Evolutionary conservation across 2,329 filamentous ascomycete genomes (phyloP), one percentile per base, ranked within the genome.

Genomic region (Zopfia rhizophila): DNA sequence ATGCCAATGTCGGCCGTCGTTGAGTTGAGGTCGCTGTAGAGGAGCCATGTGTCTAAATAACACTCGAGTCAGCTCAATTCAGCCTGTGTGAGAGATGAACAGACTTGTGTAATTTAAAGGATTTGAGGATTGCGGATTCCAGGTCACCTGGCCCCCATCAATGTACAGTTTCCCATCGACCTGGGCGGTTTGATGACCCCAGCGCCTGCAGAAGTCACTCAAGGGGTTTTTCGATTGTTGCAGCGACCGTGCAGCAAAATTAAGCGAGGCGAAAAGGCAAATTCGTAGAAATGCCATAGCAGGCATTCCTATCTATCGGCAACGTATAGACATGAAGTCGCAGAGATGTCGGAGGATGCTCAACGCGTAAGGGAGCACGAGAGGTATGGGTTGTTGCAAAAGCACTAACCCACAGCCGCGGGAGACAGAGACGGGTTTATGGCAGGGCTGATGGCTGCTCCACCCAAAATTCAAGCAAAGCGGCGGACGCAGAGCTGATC

Each of bases 81-180:
- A n/a, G 17, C 4, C 25, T n/a, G 14, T 13, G 23, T 22, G 6
- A 19, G 18, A 4, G 14, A 28, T 35, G n/a, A 25, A 73, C 80
- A 43, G 72, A 85, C 83, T 86, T 14, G 82, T 79, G 55, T 81
- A 79, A 53, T 85, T 85, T 12, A 67, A 63, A 1, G 75, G 71
- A 54, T 78, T 76, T 29, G 75, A 66, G 2, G 75, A 63, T 14
- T 81, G 67, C 2, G 80, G 75, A 54, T 76, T 80, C 68, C 79
- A 85, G 56, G 82, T 79, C 19, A 86, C 61, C 41, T 81, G 70
- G 4, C 84, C 84, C 25, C 84, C 84, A 58, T 87, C 83, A 39
- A 87, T 82, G 61, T 83, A 87, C 14, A 88, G 69, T 51, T 76
- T 79, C 29, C 78, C 68, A 60, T 85, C 82, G 32, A 88, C 75